Evolutionary conservation across 192 early-diverging fungal genomes (phyloP).

Genomic region (Gaertneriomyces semiglobifer): DNA sequence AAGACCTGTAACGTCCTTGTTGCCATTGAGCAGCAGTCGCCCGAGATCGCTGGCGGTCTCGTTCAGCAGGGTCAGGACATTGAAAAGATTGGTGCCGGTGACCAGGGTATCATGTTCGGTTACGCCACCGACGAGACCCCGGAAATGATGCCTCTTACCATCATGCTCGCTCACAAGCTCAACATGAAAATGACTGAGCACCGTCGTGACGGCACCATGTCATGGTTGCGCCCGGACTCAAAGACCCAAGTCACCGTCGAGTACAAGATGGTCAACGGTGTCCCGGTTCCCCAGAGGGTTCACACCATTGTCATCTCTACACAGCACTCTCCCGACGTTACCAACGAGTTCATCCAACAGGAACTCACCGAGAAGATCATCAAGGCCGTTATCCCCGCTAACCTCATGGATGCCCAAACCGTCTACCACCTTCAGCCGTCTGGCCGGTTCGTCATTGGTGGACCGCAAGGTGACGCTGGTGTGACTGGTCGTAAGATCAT

Average conservation of each 20-base stretch:
- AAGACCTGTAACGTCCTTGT: constrained; percentile 99
- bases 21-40: constrained; percentile 99
- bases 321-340: constrained; percentile 90
- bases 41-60: constrained; percentile 97
- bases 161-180: constrained; percentile 94
- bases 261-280: constrained; percentile 94
- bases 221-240: constrained; percentile 97
- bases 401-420: constrained; percentile 83
- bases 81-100: constrained; percentile 98
- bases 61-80: constrained; percentile 86
- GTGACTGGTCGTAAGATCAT: constrained; percentile 97
- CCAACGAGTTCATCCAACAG: constrained; percentile 76
- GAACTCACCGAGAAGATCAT: constrained; percentile 91
- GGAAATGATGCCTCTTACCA: constrained; percentile 97
- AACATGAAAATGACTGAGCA: constrained; percentile 94
- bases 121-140: constrained; percentile 99
- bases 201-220: constrained; percentile 84
- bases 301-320: constrained; percentile 97
- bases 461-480: constrained; percentile 99
- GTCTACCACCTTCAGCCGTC: constrained; percentile 98
- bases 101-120: constrained; percentile 82
- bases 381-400: constrained; percentile 85
- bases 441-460: constrained; percentile 98
- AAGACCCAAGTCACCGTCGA: constrained; percentile 99
- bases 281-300: constrained; percentile 91